phyloP scores from a whole-genome alignment of 1,284 basidiomycete species.

The Ustilago xerochloae region DNA sequence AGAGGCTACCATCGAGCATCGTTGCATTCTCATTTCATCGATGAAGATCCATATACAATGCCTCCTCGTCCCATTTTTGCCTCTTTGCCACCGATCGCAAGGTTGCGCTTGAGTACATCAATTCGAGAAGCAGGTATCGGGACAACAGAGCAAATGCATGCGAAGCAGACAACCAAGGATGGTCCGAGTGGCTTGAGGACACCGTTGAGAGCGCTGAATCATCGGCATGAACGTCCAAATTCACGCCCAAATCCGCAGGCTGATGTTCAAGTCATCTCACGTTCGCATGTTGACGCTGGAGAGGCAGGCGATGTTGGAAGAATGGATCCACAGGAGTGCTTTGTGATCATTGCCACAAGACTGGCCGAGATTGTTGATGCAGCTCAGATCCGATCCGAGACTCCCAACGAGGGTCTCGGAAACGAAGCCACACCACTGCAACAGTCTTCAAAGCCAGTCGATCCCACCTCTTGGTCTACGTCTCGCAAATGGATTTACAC shows the following conservation, averaged over 20 bases:
- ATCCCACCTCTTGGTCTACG: constrained; percentile 13
- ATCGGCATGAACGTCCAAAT: too few species aligned
- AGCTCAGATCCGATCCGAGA: neutral
- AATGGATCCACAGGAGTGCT: constrained; percentile 8
- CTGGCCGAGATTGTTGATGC: constrained; percentile 6
- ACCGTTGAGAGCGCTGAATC: too few species aligned
- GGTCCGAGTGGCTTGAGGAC: too few species aligned
- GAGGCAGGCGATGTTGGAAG: neutral
- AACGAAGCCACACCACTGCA: constrained; percentile 10
- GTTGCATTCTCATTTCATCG: constrained; percentile 6
- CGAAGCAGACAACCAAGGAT: too few species aligned
- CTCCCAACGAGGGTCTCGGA: neutral
- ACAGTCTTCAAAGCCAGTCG: neutral
- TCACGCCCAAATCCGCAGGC: too few species aligned
- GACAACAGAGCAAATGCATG: too few species aligned
- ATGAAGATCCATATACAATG: constrained; percentile 7
- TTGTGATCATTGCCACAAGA: neutral
- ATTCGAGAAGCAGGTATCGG: too few species aligned
- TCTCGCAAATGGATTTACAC: constrained; percentile 37
- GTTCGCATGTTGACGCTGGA: neutral
- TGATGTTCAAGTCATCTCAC: too few species aligned
- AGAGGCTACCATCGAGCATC: constrained; percentile 2
- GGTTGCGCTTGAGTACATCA: neutral
- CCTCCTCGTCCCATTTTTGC: neutral
- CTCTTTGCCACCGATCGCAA: neutral